Evolutionary conservation across 495 filamentous ascomycete genomes (phyloP), one percentile per base, ranked within the genome.

Genomic region (Sordaria brevicollis): DNA sequence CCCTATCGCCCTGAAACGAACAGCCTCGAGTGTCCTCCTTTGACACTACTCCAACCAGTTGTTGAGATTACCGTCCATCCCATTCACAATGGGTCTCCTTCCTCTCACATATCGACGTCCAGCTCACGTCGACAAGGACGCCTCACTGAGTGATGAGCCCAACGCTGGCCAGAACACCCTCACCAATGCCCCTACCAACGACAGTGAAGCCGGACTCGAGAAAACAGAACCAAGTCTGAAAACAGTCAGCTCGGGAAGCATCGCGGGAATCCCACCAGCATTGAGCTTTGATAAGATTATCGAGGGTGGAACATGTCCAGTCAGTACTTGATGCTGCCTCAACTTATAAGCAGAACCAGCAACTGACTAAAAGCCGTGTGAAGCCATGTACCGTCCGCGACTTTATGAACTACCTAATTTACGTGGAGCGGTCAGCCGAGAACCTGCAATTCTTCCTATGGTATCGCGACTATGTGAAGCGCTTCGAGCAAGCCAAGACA

Each of bases 371-470:
- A 70, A 71, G 35, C 11, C 17, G 21, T n/a, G 7, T 37, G 11
- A 71, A 93, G 91, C 91, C 91, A 33, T 87, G 88, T 76, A 92
- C 91, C 0, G 74, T 85, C 34, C 86, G 90, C 34, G 91, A 94
- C 72, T 93, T 94, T 76, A 91, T 93, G 88, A 90, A 91, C 79
- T 94, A 92, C 75, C 82, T 93, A 54, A 82, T 88, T 67, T 91
- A 92, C 77, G 85, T 94, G 66, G 91, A 93, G 75, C 87, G 88
- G 38, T 78, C 87, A 13, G 88, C 91, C 65, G 91, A 93, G 79
- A 93, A 93, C 76, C 83, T 93, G 35, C 91, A 93, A 77, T 93
- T 93, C 79, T 92, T 83, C 76, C 86, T 93, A 17, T 94, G 91
- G 91, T 84, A 86, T 70, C 83, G 80, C 34, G 89, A 90, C 76